Evolutionary conservation across 2,329 filamentous ascomycete genomes (phyloP), one percentile per base, ranked within the genome.

Genomic region (Epicoccum sorghinum): DNA sequence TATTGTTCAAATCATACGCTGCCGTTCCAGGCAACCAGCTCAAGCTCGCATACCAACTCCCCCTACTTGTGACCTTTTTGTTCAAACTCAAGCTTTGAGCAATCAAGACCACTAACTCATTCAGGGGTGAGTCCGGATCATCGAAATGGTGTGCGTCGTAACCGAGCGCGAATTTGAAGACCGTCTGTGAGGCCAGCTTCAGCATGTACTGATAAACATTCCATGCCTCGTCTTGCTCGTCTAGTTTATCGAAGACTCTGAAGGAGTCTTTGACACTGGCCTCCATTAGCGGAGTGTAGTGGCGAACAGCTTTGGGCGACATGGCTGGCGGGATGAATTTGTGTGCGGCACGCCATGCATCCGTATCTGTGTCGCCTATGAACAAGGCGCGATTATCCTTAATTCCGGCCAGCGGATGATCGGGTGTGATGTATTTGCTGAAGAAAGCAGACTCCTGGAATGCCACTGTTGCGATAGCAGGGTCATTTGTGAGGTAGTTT

Each of bases 281-380:
- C 57, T 86, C 82, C 83, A 88, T 87, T 0, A 77, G 79, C 0
- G 84, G 83, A 0, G 82, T 78, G 56, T 87, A 87, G 59, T 87
- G 85, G 0, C 81, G 76, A 4, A 87, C 83, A 0, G 85, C 85
- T 62, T 84, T 86, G 30, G 84, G 84, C 0, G 79, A 79, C 10
- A 87, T 72, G 0, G 83, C 81, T 0, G 85, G 84, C 0, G 85
- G 83, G 0, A 87, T 60, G 68, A 86, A 88, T 65, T 87, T 88
- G 75, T 87, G 86, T 0, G 81, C 79, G 0, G 78, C 48, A 33
- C 65, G 71, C 80, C 80, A 85, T 48, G 79, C 76, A 13, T 78
- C 74, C 0, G 78, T 80, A 18, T 82, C 76, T 0, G 82, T 84
- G 60, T 85, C 82, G 4, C 59, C 60, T 3, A 72, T 41, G 54